These are phyloP conservation scores for Sporothrix dimorphospora DNA, from an alignment of 2,329 filamentous ascomycete species.

Conservation along the genomic window DNA sequence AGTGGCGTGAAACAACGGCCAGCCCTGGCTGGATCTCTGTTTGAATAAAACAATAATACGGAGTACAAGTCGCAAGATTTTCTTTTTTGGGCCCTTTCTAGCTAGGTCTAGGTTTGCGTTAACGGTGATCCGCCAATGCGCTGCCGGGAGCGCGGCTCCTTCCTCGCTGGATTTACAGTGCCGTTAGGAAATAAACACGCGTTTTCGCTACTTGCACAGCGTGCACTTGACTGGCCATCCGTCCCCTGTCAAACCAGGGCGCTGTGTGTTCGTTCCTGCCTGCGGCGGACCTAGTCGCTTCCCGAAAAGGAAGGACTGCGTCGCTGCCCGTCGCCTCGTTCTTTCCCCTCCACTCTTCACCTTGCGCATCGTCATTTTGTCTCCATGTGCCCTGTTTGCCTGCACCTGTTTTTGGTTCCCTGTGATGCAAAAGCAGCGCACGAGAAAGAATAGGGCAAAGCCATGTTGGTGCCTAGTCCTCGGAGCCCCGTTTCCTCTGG, in stretches of 20 bases:
- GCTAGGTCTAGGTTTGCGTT: not conserved
- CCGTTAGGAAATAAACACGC: not conserved
- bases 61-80: not conserved
- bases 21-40: not conserved
- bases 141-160: slow-evolving; percentile 18
- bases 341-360: not conserved
- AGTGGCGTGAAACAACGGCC: slow-evolving; percentile 7
- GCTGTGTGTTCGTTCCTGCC: slow-evolving; percentile 11
- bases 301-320: slow-evolving; percentile 6
- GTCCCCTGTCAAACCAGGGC: not conserved
- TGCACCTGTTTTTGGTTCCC: not conserved
- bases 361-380: slow-evolving; percentile 16
- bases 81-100: not conserved
- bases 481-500: not conserved
- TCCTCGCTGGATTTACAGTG: not conserved
- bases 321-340: not conserved
- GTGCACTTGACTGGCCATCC: not conserved
- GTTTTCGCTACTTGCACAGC: not conserved
- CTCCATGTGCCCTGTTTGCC: not conserved
- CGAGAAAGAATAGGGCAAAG: not conserved
- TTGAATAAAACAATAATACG: not conserved
- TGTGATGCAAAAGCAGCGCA: not conserved
- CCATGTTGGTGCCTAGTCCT: slow-evolving; percentile 6
- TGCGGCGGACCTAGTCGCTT: not conserved
- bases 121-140: not conserved